Base-by-base conservation (phyloP, 352 stramenopile species). In the Phytopythium oedochilum region DNA sequence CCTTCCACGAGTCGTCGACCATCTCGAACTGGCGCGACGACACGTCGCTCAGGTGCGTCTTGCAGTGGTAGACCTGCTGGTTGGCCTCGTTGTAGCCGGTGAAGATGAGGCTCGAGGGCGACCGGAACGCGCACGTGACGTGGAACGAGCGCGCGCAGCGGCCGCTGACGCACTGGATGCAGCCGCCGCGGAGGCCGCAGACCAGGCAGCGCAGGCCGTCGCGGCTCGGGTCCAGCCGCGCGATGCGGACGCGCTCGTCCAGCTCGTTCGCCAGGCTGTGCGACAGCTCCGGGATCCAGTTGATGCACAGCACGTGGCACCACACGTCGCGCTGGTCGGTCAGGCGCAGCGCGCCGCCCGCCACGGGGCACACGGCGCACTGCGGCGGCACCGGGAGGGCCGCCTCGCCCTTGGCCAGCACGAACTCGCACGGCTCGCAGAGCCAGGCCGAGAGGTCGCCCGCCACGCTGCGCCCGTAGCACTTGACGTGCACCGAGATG, bases 231-330 rank as follows among this genome's bases (percentile, higher is more conserved):
- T 94, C 78, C 23, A 96, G 59, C 35, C 75, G 55, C 10, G 73
- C 64, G 38, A 93, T 83, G 38, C 92, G 63, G 29, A 94, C 73
- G 17, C 61, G 53, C 56, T 92, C 64, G 56, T 90, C 72, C 66
- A 88, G 65, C 34, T 65, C 57, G 20, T 78, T 82, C 0, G 64
- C 53, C 14, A 88, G 60, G 23, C 77, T 88, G 58, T 90, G 79
- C 47, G 70, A 87, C 31, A 96, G 81, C 66, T 96, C 88, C 3
- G 88, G 88, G 40, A 95, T 84, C 88, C 88, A 96, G 48, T 89
- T 83, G 39, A 87, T 66, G 44, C 88, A 96, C 51, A 93, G 64
- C 28, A 95, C 74, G 63, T 96, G 88, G 39, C 75, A 78, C 85
- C 87, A 92, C 9, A 88, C 70, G 54, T 73, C 68, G 9, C 55